A percentile compares a stretch with the other conserved stretches of the same genome.
phyloP scores from a whole-genome alignment of 2,329 filamentous ascomycete species.

The Geosmithia putterillii region DNA sequence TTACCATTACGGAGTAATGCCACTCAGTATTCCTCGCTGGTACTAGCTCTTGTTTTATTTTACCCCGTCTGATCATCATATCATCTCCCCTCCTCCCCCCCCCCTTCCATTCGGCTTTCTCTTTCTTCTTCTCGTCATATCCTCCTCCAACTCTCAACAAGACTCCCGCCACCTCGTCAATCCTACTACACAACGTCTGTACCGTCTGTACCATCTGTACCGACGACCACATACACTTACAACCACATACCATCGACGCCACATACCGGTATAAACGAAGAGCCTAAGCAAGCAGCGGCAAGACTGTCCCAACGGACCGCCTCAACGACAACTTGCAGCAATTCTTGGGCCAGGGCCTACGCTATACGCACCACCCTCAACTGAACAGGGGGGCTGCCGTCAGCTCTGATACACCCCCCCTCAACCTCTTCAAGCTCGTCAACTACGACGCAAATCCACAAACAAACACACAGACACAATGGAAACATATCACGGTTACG shows the following conservation, averaged over 20 bases:
- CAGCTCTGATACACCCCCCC: neutral
- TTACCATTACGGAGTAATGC: too few relatives aligned
- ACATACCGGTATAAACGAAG: too few relatives aligned
- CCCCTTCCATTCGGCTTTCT: neutral
- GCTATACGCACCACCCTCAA: too few relatives aligned
- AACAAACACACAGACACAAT: constrained; percentile 33
- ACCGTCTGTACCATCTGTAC: too few relatives aligned
- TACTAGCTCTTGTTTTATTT: neutral
- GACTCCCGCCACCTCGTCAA: too few relatives aligned
- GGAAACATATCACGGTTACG: constrained; percentile 94
- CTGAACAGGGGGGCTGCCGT: neutral
- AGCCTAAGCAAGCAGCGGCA: too few relatives aligned
- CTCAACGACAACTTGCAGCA: too few relatives aligned
- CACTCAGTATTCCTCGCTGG: neutral
- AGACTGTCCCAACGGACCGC: too few relatives aligned
- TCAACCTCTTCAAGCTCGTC: neutral
- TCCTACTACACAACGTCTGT: neutral
- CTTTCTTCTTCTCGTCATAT: neutral
- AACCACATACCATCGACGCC: too few relatives aligned
- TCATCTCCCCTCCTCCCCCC: neutral
- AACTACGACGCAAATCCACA: neutral
- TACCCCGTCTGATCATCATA: neutral
- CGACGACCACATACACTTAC: too few relatives aligned
- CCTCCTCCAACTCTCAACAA: neutral
- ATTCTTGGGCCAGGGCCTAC: too few relatives aligned